Base-by-base conservation (phyloP, 441 rosid species). In the Biscutella laevigata region DNA sequence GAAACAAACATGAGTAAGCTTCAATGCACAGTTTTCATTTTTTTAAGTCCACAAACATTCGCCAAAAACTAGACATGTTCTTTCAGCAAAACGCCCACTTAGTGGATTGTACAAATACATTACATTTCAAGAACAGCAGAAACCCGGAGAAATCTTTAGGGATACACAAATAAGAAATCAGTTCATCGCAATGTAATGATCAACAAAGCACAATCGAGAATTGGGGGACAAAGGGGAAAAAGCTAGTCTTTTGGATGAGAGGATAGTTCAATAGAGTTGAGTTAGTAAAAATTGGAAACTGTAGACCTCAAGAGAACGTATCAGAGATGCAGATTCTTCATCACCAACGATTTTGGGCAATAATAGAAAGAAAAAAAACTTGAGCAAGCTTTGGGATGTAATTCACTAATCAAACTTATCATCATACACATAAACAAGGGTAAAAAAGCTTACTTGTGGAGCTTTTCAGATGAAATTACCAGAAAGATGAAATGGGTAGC, bases 401-500 rank as follows among this genome's bases (percentile, higher is more conserved):
- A 61, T 17, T 17, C 20, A 66, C 24, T 52, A 62, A 41, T 35
- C 59, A 53, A 45, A 52, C 8, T 24, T 39, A 39, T 27, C 20
- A 17, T 17, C 3, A 17, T 3, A 27, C 49, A 38, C 53, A 41
- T 7, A 67, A 41, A 59, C 28, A 35, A 12, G 11, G 24, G 17
- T 2, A 53, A 40, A 37, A 27, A 39, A 1, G 7, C 42, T 15
- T 16, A 16, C 34, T 47, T 54, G 7, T 22, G 0, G 24, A 44
- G 30, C 3, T 30, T 24, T 48, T 43, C 19, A 51, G 36, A 59
- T 33, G 37, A 61, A 61, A 26, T 22, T 14, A 14, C 27, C 42
- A 63, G 50, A 47, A 57, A 14, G 20, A 17, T 49, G 72, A 72
- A 64, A 69, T 59, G 71, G 70, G 59, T 39, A 69, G 22, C 64